phyloP scores from a whole-genome alignment of 129 eudicot genomes.

The Arctium lappa region DNA sequence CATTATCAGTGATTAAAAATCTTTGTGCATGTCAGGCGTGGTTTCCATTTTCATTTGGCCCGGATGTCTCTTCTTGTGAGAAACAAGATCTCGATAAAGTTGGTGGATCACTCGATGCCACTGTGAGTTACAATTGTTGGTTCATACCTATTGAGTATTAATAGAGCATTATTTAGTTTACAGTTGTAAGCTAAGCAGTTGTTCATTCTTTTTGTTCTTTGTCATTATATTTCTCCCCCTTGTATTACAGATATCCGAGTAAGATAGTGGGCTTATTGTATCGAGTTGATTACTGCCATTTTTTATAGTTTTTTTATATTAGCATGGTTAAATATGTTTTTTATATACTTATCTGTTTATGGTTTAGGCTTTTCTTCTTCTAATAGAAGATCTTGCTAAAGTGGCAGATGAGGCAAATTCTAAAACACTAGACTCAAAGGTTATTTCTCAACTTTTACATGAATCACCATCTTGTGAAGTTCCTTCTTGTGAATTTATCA shows the following conservation, averaged over 20 bases:
- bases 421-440: constrained; percentile 39
- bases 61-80: constrained; percentile 39
- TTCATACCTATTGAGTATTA: neutral
- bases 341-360: constrained; percentile 1
- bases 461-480: neutral
- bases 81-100: constrained; percentile 31
- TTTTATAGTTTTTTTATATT: neutral
- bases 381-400: constrained; percentile 55
- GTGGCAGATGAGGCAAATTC: constrained; percentile 30
- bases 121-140: constrained; percentile 46
- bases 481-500: neutral
- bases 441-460: constrained; percentile 22
- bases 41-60: constrained; percentile 66
- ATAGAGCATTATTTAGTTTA: neutral
- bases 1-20: neutral
- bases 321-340: neutral
- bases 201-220: neutral
- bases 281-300: neutral
- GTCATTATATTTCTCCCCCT: neutral
- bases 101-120: constrained; percentile 47
- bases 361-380: constrained; percentile 69
- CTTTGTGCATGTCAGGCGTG: constrained; percentile 65
- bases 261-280: neutral
- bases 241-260: neutral
- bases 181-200: neutral